Base-by-base conservation (phyloP, 1,284 basidiomycete species). In the Athelia psychrophila region DNA sequence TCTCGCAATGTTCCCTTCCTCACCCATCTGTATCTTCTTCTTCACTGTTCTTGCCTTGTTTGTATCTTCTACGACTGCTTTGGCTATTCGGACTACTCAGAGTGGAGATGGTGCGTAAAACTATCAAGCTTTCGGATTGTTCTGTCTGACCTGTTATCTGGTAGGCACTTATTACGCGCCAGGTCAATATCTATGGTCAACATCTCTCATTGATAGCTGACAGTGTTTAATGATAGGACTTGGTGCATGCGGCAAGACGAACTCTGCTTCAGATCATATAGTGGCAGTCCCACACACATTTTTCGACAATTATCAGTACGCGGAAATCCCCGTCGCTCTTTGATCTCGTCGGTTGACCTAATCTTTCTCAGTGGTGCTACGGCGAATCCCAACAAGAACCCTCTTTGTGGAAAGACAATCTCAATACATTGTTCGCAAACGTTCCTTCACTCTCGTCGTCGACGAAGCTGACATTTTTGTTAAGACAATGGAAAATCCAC, bases 161-260 rank as follows among this genome's bases (percentile, higher is more conserved):
- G 5, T 27, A 46, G 44, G 19, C 20, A 46, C 44, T 9, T 46
- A 46, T n/a, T 46, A 46, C 44, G 24, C 44, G 8, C 44, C 44
- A 9, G 44, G 27, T 30, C n/a, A 30, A 30, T 30, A 13, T 6
- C 27, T 6, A 5, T 13, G 27, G 5, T 30, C 13, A 30, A 30
- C 6, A 5, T 30, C 13, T 13, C 5, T 30, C 27, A 13, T 5
- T 30, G 27, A 30, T 30, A 30, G 13, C 27, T 30, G 13, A 30
- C 13, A 5, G 13, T 30, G 27, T 30, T 30, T 13, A 6, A 30
- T 30, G 6, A 13, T 30, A 30, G 27, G 66, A 5, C 54, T 69
- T n/a, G 66, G 65, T 24, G 62, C 66, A 3, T 69, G 67, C 52
- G 67, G 67, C 13, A 60, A 58, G 23, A 55, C 50, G 30, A 65